These are phyloP conservation scores for Krasilnikovozyma curviuscula DNA, from an alignment of 768 basidiomycete species.

Conservation along the genomic window DNA sequence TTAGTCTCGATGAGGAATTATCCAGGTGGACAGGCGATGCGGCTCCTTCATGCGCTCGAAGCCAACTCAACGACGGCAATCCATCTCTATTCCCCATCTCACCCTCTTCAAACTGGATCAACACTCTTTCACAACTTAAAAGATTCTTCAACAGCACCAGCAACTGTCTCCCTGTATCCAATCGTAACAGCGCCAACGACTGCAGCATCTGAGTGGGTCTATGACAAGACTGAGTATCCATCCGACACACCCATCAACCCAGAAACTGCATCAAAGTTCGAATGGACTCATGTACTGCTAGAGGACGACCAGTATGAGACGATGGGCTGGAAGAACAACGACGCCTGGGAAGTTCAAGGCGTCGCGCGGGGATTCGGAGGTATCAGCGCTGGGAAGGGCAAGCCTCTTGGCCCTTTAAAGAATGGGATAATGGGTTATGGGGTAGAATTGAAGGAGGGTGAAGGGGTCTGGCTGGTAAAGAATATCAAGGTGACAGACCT, in stretches of 20 bases:
- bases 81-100: constrained; percentile 62
- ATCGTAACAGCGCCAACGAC: background rate
- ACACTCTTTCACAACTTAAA: constrained; percentile 64
- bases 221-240: background rate
- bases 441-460: too few species aligned
- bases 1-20: constrained; percentile 56
- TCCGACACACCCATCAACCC: background rate
- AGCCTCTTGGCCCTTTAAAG: too few species aligned
- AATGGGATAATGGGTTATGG: too few species aligned
- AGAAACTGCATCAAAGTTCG: background rate
- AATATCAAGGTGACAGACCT: too few species aligned
- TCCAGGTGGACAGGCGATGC: constrained; percentile 64
- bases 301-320: background rate
- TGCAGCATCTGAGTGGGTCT: too few species aligned
- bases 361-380: background rate
- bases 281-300: background rate
- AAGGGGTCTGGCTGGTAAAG: too few species aligned
- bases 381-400: background rate
- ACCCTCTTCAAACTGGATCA: constrained; percentile 75
- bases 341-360: background rate
- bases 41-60: constrained; percentile 35
- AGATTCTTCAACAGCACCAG: constrained; percentile 35
- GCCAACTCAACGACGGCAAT: constrained; percentile 23
- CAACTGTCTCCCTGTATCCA: background rate
- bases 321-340: background rate